Evolutionary conservation across 2,329 filamentous ascomycete genomes (phyloP), one percentile per base, ranked within the genome.

Genomic region (Fusarium globosum): DNA sequence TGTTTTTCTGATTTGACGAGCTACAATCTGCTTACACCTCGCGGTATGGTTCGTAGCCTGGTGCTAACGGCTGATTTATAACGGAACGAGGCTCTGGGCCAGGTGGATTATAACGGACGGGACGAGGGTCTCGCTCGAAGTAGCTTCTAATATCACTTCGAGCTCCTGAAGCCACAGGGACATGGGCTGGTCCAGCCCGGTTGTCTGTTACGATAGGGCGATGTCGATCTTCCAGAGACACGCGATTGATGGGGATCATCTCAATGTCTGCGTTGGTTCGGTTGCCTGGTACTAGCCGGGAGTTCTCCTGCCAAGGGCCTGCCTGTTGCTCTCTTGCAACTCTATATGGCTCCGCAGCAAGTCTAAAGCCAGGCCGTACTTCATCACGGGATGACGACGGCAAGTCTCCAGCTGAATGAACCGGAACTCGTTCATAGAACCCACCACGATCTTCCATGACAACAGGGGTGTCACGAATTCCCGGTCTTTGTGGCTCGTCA

Each of bases 361-460:
- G 59, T 26, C 68, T 62, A 49, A 71, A 69, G 39, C 75, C 73
- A 35, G 75, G 51, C 20, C 61, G 45, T 39, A 65, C 71, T 20
- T 66, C 48, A 55, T 67, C 63, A 53, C 56, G 69, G 26, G 65
- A 18, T 18, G 28, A 59, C 21, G 60, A 52, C 38, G 64, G 60
- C n/a, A 70, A 53, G 33, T 68, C 59, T 57, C 60, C 70, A 52
- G 56, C 42, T 53, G 58, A 62, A 59, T 57, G 72, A 42, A 61
- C 65, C 64, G 73, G 68, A 41, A 83, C 76, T 63, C 80, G 81
- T 69, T 82, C 82, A 68, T 76, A 81, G 60, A 83, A 83, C 21
- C 81, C 81, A 62, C 81, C 82, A 36, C 81, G 79, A 72, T 84
- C 81, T 69, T 84, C 82, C 82, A 85, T 84, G 71, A 83, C 60